These are phyloP conservation scores for Hortiboletus flavorubellus DNA, from an alignment of 768 basidiomycete species.

Conservation along the genomic window DNA sequence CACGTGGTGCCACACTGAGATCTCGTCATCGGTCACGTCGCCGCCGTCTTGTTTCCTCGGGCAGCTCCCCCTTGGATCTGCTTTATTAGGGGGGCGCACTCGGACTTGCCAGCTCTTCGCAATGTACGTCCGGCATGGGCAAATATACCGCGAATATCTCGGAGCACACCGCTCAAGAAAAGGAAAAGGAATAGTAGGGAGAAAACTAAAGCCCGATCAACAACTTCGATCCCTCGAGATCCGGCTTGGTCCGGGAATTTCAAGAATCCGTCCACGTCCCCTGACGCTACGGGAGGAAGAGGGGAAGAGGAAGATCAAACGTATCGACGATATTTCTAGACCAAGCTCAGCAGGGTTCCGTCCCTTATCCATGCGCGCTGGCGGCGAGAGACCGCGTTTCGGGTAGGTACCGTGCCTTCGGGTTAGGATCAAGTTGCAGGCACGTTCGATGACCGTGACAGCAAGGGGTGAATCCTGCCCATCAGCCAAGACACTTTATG, in stretches of 20 bases:
- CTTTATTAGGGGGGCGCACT: neutral
- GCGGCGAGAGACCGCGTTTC: neutral
- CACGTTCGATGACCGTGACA: neutral
- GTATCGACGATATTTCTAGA: conserved; percentile 1
- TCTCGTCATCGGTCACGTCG: neutral
- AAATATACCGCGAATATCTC: conserved; percentile 21
- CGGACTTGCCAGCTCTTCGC: neutral
- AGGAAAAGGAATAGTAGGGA: conserved; percentile 6
- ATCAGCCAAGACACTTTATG: neutral
- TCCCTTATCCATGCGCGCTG: neutral
- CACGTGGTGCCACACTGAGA: neutral
- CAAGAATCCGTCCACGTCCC: conserved; percentile 13
- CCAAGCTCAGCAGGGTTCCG: neutral
- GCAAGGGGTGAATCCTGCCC: neutral
- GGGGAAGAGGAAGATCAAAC: conserved; percentile 2
- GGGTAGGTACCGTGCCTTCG: neutral
- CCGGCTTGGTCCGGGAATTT: conserved; percentile 13
- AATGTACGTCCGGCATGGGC: conserved; percentile 4
- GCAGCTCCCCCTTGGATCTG: neutral
- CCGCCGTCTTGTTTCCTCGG: conserved; percentile 10
- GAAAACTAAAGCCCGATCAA: conserved; percentile 15
- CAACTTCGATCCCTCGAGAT: conserved; percentile 19
- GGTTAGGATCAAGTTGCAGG: neutral
- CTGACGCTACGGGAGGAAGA: neutral
- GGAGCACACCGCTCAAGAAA: conserved; percentile 13